Base-by-base conservation (phyloP, 805 yeast species). In the Schizosaccharomyces octosporus region DNA sequence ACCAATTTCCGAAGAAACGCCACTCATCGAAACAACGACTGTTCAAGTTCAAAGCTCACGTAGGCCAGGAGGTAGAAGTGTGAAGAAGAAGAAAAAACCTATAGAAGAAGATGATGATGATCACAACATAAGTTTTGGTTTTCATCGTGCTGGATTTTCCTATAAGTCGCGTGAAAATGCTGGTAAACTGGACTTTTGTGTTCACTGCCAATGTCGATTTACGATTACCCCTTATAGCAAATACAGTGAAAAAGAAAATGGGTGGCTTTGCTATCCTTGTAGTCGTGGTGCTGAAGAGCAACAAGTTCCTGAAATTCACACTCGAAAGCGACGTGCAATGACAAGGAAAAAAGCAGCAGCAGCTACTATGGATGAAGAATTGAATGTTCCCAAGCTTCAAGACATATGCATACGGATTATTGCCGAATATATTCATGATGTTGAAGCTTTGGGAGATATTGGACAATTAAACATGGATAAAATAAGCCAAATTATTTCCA, bases 371-470 rank as follows among this genome's bases (percentile, higher is more conserved):
- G 89, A 93, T 67, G 78, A 81, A 67, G 81, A 80, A 27, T 80
- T 78, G 43, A 75, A 73, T 61, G 69, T 85, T 4, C 84, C 94
- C 1, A 76, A 85, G 9, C 74, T 93, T 51, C 97, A 88, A 71
- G 95, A 88, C 65, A 67, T 84, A 27, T 87, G 97, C 67, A 85
- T 93, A 64, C 72, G 76, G 39, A 74, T 79, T 19, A 81, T 86
- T 43, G 81, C 87, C 0, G 74, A 74, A 42, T 79, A 82, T 66
- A 87, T 86, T 64, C 80, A 78, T 66, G 84, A 80, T 64, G 87
- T 85, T 60, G 95, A 89, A 5, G 82, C 79, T 2, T 74, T 93
- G 61, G 97, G 97, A 48, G 95, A 86, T 65, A 84, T 93, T 63
- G 95, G 97, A 0, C 74, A 78, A 31, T 71, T 75, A 48, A 89